Conservation (phyloP, 768 basidiomycete genomes). For the Suillus spraguei region DNA sequence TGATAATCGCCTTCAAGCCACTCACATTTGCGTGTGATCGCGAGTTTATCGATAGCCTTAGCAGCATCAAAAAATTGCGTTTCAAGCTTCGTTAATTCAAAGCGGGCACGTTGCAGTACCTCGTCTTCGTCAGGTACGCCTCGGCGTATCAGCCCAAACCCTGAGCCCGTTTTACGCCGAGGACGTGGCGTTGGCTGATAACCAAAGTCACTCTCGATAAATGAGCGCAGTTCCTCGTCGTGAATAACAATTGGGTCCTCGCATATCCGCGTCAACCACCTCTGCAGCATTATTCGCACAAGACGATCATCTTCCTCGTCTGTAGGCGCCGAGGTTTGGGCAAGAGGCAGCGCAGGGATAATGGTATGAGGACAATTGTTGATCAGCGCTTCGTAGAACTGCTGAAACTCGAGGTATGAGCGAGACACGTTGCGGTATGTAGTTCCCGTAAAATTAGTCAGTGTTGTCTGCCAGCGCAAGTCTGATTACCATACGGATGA, state of each 20-base stretch:
- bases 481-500: conserved; percentile 10
- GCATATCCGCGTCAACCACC: conserved; percentile 92
- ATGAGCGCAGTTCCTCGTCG: conserved; percentile 93
- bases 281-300: conserved; percentile 91
- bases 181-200: conserved; percentile 84
- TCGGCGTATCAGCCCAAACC: conserved; percentile 76
- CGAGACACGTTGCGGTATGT: conserved; percentile 94
- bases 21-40: conserved; percentile 76
- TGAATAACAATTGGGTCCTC: conserved; percentile 86
- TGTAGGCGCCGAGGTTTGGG: conserved; percentile 94
- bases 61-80: conserved; percentile 91
- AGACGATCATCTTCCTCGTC: conserved; percentile 98
- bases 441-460: conserved; percentile 86
- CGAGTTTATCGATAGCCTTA: conserved; percentile 86
- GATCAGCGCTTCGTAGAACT: conserved; percentile 89
- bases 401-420: conserved; percentile 93
- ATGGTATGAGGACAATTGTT: conserved; percentile 96
- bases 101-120: conserved; percentile 85
- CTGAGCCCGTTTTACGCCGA: conserved; percentile 69
- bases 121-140: conserved; percentile 94
- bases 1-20: conserved; percentile 11
- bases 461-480: conserved; percentile 69
- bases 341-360: conserved; percentile 92
- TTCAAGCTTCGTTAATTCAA: conserved; percentile 91
- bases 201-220: conserved; percentile 97